Conservation (phyloP, 2,329 filamentous ascomycete genomes). For the Botrytis elliptica region DNA sequence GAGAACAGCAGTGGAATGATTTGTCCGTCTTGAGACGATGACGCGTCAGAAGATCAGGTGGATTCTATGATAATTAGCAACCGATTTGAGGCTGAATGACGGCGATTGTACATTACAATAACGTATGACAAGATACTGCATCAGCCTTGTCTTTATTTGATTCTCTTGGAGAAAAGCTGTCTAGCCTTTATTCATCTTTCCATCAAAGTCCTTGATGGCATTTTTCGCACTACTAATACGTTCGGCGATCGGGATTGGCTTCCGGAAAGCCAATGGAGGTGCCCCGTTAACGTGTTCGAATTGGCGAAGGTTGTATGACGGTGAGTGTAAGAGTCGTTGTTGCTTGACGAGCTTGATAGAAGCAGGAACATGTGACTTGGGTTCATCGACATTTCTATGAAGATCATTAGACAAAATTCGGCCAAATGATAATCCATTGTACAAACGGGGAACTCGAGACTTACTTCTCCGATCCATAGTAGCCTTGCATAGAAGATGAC, state of each 20-base stretch:
- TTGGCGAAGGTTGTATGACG: background rate
- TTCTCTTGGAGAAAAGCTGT: background rate
- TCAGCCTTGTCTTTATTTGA: background rate
- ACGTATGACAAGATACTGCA: slow-evolving; percentile 5
- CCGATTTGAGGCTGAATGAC: background rate
- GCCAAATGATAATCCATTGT: background rate
- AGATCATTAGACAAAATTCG: background rate
- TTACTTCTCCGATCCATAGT: slow-evolving; percentile 13
- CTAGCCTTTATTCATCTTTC: slow-evolving; percentile 8
- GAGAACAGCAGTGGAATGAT: background rate
- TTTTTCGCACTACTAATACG: background rate
- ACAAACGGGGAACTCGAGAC: slow-evolving; percentile 2
- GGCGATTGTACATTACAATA: background rate
- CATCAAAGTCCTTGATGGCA: slow-evolving; percentile 11
- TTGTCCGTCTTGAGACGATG: background rate
- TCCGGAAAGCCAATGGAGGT: slow-evolving; percentile 13
- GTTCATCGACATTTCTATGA: background rate
- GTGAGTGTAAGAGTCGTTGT: background rate
- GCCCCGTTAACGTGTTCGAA: background rate
- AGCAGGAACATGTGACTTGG: background rate
- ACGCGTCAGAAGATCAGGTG: background rate
- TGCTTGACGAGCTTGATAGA: background rate
- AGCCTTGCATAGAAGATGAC: slow-evolving; percentile 21
- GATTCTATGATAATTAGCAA: background rate
- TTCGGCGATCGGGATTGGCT: slow-evolving; percentile 7